These are phyloP conservation scores for Nicotiana undulata DNA, from an alignment of 257 asterid species.

Conservation along the genomic window DNA sequence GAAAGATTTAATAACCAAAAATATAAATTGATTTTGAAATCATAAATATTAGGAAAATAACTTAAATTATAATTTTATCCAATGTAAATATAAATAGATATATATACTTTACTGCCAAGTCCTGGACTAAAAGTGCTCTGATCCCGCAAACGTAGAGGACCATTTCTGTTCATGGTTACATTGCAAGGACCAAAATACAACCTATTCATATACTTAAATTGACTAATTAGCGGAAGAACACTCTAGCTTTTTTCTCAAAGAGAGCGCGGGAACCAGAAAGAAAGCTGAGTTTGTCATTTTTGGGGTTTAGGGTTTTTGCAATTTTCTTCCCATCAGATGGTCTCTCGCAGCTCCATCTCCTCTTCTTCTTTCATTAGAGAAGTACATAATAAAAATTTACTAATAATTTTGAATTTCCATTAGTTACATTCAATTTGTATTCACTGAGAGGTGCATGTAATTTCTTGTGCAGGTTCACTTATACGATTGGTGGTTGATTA, in stretches of 20 bases:
- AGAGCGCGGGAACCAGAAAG: not conserved
- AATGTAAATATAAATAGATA: no score
- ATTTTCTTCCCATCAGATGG: not conserved
- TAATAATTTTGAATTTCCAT: not conserved
- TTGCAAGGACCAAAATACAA: not conserved
- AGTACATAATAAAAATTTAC: not conserved
- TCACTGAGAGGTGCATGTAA: not conserved
- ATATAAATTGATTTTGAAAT: no score
- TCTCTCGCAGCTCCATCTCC: no score
- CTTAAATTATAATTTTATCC: no score
- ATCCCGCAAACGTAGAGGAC: not conserved
- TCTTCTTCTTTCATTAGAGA: not conserved
- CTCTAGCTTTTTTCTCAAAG: not conserved
- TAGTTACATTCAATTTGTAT: not conserved
- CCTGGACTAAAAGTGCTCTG: not conserved
- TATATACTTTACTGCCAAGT: no score
- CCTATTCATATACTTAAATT: not conserved
- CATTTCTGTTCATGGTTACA: not conserved
- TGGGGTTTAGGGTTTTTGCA: not conserved
- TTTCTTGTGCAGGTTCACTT: conserved; percentile 10
- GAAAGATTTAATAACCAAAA: no score
- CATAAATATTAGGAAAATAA: no score
- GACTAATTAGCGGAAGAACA: not conserved
- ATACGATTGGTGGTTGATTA: conserved; percentile 63
- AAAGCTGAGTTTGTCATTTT: not conserved